Evolutionary conservation across 2,329 filamentous ascomycete species (phyloP).

Genomic region (Davidsoniella virescens): DNA sequence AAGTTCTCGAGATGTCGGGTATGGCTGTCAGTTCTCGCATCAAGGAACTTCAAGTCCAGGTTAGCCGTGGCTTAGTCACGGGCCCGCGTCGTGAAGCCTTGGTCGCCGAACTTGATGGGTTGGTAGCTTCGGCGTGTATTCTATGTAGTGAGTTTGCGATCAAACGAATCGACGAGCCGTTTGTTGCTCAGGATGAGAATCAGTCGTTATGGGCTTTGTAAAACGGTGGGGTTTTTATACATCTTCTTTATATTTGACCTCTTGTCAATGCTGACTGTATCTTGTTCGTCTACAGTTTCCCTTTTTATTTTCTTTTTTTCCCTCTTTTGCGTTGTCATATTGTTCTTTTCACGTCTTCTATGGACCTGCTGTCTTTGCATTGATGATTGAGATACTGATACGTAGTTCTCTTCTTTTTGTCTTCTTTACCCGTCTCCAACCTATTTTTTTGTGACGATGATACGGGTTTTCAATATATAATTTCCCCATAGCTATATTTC

Average conservation of each 20-base stretch:
- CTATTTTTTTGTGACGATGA: too few relatives aligned
- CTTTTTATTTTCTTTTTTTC: neutral
- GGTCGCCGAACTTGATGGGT: conserved; percentile 74
- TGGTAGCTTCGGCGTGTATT: conserved; percentile 83
- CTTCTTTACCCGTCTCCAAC: too few relatives aligned
- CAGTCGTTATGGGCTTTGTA: conserved; percentile 64
- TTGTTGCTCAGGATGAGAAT: conserved; percentile 59
- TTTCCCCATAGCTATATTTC: too few relatives aligned
- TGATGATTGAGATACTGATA: neutral
- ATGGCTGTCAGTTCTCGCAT: conserved; percentile 64
- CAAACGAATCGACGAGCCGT: conserved; percentile 85
- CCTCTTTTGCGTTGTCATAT: neutral
- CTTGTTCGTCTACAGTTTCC: neutral
- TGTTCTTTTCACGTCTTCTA: neutral
- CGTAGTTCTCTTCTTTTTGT: neutral
- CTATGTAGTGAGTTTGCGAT: conserved; percentile 91
- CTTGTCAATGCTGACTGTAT: neutral
- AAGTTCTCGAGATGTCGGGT: conserved; percentile 69
- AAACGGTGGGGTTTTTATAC: conserved; percentile 10
- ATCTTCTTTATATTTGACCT: too few relatives aligned
- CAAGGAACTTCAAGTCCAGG: conserved; percentile 66
- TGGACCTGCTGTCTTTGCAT: neutral
- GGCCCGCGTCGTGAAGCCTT: conserved; percentile 64
- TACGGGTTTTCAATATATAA: too few relatives aligned
- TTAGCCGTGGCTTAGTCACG: conserved; percentile 57